A percentile compares a stretch with the other conserved stretches of the same genome.
phyloP scores from a whole-genome alignment of 805 yeast species.

The Saturnispora serradocipensis region DNA sequence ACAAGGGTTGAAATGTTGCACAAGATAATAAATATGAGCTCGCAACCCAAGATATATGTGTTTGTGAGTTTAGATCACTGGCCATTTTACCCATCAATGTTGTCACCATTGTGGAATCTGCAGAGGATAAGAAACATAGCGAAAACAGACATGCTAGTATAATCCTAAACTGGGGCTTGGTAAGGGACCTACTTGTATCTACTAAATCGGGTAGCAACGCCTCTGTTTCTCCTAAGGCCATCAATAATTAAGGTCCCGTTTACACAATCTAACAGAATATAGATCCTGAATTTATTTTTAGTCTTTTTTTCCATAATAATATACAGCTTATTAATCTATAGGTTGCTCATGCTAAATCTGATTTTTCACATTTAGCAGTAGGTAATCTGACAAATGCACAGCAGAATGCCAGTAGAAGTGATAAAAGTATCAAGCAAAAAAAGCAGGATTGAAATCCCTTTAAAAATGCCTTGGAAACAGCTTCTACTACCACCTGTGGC shows the following conservation, averaged over 20 bases:
- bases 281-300: background rate
- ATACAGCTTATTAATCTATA: background rate
- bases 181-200: background rate
- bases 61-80: conserved; percentile 37
- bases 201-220: background rate
- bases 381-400: background rate
- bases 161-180: background rate
- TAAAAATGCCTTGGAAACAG: background rate
- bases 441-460: background rate
- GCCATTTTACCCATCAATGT: conserved; percentile 42
- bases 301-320: background rate
- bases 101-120: conserved; percentile 44
- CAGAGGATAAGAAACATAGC: conserved; percentile 34
- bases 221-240: background rate
- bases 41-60: conserved; percentile 33
- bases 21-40: conserved; percentile 33
- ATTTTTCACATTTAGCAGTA: background rate
- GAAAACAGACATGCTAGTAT: conserved; percentile 13
- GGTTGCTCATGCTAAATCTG: background rate
- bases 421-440: background rate
- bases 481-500: background rate
- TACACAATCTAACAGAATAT: background rate
- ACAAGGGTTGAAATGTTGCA: conserved; percentile 43
- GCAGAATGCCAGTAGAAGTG: background rate
- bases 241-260: background rate